phyloP scores from a whole-genome alignment of 1,139 yeast species.

The Hansenula lynferdii region DNA sequence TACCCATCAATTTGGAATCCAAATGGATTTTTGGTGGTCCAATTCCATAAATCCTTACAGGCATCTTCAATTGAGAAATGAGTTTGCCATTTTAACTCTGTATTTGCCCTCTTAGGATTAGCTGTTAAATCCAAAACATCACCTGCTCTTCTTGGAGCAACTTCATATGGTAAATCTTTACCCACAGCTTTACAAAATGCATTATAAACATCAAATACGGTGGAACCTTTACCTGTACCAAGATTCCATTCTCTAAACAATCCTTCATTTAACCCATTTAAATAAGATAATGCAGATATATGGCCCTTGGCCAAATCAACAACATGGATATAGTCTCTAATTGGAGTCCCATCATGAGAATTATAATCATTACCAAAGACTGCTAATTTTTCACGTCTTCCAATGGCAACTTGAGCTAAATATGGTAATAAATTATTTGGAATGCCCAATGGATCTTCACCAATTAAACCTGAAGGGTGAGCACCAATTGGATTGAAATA shows the following conservation, averaged over 20 bases:
- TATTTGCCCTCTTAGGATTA: conserved; percentile 59
- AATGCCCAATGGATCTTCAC: conserved; percentile 76
- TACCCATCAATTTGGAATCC: conserved; percentile 41
- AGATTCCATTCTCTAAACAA: conserved; percentile 76
- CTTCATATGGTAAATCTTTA: conserved; percentile 56
- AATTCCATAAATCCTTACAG: conserved; percentile 71
- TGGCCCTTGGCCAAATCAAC: conserved; percentile 82
- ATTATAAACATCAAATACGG: conserved; percentile 67
- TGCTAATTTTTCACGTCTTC: conserved; percentile 58
- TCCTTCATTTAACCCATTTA: conserved; percentile 40
- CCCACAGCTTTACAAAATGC: conserved; percentile 73
- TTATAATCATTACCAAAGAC: conserved; percentile 68
- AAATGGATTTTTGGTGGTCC: conserved; percentile 68
- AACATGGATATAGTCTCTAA: conserved; percentile 79
- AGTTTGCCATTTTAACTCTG: conserved; percentile 65
- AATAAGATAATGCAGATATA: conserved; percentile 61
- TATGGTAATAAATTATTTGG: conserved; percentile 76
- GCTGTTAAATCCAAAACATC: conserved; percentile 78
- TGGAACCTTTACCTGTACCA: conserved; percentile 77
- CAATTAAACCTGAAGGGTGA: conserved; percentile 77
- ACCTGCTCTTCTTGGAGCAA: conserved; percentile 68
- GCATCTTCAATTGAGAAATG: conserved; percentile 54
- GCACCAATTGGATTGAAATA: conserved; percentile 87
- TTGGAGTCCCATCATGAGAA: conserved; percentile 76
- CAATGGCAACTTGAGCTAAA: conserved; percentile 75